phyloP scores from a whole-genome alignment of 257 asterid genomes.

The Fraxinus anomala region DNA sequence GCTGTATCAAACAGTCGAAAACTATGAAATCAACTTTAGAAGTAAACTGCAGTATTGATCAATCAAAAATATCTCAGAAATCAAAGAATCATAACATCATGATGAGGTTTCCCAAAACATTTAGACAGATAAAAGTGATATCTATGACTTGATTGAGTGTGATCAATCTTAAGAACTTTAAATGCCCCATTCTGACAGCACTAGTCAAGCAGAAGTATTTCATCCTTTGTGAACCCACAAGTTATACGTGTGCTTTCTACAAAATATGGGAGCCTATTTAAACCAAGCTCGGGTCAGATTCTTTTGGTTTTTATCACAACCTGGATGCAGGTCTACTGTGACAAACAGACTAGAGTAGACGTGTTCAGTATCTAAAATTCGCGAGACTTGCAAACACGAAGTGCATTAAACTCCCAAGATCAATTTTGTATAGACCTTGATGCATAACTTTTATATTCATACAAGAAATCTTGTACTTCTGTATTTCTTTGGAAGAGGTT shows the following conservation, averaged over 20 bases:
- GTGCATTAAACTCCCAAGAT: not conserved
- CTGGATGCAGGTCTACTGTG: not conserved
- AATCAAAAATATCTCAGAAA: constrained; percentile 17
- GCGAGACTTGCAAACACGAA: not conserved
- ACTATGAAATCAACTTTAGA: not conserved
- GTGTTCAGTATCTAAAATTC: not conserved
- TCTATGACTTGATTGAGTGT: not conserved
- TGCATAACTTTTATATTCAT: no score
- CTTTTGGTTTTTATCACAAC: not conserved
- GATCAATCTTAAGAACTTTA: not conserved
- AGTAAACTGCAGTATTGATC: not conserved
- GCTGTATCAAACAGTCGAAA: constrained; percentile 37
- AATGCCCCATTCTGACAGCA: not conserved
- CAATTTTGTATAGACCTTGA: not conserved
- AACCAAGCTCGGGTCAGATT: not conserved
- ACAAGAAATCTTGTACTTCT: not conserved
- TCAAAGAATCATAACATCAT: not conserved
- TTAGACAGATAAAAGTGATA: no score
- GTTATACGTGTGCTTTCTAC: not conserved
- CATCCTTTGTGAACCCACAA: not conserved
- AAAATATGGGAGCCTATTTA: not conserved
- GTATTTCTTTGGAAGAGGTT: not conserved
- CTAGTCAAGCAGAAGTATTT: not conserved
- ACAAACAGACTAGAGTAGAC: not conserved
- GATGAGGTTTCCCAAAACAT: not conserved